Percentiles rank a stretch among this genome's conserved stretches.
phyloP scores from a whole-genome alignment of 2,329 filamentous ascomycete species.

The Colletotrichum sojae region DNA sequence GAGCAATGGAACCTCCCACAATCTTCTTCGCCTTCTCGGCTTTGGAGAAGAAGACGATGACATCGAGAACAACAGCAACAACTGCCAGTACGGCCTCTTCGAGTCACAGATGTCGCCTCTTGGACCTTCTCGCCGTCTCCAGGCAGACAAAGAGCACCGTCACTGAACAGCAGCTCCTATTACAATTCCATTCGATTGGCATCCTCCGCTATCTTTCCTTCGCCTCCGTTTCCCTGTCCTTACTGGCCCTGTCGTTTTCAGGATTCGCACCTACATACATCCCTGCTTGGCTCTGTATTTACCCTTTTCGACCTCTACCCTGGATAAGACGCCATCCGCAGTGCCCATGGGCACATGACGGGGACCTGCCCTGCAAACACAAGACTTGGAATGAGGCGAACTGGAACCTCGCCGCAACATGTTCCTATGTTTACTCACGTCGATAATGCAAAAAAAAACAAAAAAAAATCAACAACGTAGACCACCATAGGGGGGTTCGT shows the following conservation, averaged over 20 bases:
- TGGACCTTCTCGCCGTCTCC: slow-evolving; percentile 9
- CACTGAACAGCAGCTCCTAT: slow-evolving; percentile 7
- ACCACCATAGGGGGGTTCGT: slow-evolving; percentile 11
- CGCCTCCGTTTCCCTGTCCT: too few species aligned
- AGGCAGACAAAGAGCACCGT: slow-evolving; percentile 22
- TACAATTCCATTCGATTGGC: slow-evolving; percentile 6
- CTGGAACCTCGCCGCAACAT: slow-evolving; percentile 35
- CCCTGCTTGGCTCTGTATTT: slow-evolving; percentile 14
- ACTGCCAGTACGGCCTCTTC: neutral
- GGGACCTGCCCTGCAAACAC: slow-evolving; percentile 39
- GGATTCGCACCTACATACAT: slow-evolving; percentile 30
- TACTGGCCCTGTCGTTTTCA: neutral
- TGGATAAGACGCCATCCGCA: slow-evolving; percentile 37
- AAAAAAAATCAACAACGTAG: slow-evolving; percentile 14
- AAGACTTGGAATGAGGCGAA: slow-evolving; percentile 38
- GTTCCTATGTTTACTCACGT: slow-evolving; percentile 23
- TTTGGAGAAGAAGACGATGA: neutral
- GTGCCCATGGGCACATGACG: slow-evolving; percentile 36
- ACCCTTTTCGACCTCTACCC: slow-evolving; percentile 15
- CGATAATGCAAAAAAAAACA: slow-evolving; percentile 27
- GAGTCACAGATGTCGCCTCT: slow-evolving; percentile 33
- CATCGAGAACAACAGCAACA: too few species aligned
- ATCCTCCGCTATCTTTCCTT: slow-evolving; percentile 16
- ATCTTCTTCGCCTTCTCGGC: slow-evolving; percentile 23
- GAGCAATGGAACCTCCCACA: slow-evolving; percentile 29